phyloP scores from a whole-genome alignment of 2,329 filamentous ascomycete genomes.

The Diaporthe citri region DNA sequence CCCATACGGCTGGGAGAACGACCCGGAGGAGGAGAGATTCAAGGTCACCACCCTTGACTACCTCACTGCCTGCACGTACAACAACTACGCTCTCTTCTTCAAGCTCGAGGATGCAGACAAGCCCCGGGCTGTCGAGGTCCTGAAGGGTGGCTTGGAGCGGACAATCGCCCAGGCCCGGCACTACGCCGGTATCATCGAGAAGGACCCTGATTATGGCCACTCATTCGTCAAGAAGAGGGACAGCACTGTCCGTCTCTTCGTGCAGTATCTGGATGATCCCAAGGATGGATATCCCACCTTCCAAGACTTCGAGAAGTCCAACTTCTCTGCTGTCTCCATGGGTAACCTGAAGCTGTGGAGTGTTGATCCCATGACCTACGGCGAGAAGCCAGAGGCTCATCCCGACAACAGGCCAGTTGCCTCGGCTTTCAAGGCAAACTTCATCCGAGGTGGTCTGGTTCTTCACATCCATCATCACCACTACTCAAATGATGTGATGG shows the following conservation, averaged over 20 bases:
- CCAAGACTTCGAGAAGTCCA: conserved; percentile 51
- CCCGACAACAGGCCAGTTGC: conserved; percentile 50
- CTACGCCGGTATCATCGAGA: conserved; percentile 55
- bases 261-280: conserved; percentile 53
- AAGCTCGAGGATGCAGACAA: conserved; percentile 50
- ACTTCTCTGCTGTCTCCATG: conserved; percentile 51
- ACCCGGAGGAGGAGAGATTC: conserved; percentile 52
- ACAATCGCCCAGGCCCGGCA: conserved; percentile 46
- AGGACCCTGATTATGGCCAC: conserved; percentile 51
- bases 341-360: conserved; percentile 52
- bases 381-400: conserved; percentile 54
- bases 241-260: conserved; percentile 49
- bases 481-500: conserved; percentile 57
- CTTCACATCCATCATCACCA: conserved; percentile 58
- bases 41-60: conserved; percentile 55
- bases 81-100: conserved; percentile 56
- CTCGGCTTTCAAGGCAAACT: conserved; percentile 56
- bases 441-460: conserved; percentile 56
- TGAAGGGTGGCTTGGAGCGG: conserved; percentile 48
- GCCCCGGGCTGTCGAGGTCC: conserved; percentile 35
- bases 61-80: conserved; percentile 50
- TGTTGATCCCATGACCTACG: conserved; percentile 54
- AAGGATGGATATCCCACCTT: conserved; percentile 53
- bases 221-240: conserved; percentile 48
- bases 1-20: conserved; percentile 53